These are phyloP conservation scores for Malassezia globosa DNA, from an alignment of 1,284 basidiomycete genomes.

Conservation along the genomic window DNA sequence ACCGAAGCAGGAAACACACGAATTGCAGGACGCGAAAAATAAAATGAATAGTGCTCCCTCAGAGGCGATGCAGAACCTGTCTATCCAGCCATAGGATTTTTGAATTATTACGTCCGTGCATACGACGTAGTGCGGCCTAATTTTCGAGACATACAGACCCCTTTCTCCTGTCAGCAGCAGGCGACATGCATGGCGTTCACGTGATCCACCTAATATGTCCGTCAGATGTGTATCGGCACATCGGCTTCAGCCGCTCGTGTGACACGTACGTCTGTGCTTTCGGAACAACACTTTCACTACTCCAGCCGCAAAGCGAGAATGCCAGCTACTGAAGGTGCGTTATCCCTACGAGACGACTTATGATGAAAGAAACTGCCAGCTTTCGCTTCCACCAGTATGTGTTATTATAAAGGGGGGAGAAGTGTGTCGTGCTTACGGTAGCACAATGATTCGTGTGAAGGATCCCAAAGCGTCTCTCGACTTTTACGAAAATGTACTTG, in stretches of 20 bases:
- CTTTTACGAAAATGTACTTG: constrained; percentile 53
- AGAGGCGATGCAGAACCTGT: constrained; percentile 7
- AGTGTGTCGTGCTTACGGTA: too few species aligned
- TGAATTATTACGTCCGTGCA: too few species aligned
- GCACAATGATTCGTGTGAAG: constrained; percentile 80
- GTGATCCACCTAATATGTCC: too few species aligned
- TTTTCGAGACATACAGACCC: neutral
- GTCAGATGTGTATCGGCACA: too few species aligned
- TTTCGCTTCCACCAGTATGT: constrained; percentile 41
- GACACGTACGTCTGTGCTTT: too few species aligned
- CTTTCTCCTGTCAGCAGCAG: too few species aligned
- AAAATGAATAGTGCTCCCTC: neutral
- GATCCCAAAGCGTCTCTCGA: constrained; percentile 57
- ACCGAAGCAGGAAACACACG: neutral
- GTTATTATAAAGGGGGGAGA: neutral
- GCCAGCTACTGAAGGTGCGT: constrained; percentile 6
- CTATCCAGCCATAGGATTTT: constrained; percentile 3
- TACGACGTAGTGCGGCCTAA: neutral
- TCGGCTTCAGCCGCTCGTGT: too few species aligned
- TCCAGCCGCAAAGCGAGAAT: too few species aligned
- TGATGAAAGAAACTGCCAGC: constrained; percentile 31
- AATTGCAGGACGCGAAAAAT: neutral
- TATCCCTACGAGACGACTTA: neutral
- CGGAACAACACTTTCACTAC: too few species aligned
- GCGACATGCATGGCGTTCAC: too few species aligned